Conservation (phyloP, 805 yeast genomes). For the Candida krabiensis region DNA sequence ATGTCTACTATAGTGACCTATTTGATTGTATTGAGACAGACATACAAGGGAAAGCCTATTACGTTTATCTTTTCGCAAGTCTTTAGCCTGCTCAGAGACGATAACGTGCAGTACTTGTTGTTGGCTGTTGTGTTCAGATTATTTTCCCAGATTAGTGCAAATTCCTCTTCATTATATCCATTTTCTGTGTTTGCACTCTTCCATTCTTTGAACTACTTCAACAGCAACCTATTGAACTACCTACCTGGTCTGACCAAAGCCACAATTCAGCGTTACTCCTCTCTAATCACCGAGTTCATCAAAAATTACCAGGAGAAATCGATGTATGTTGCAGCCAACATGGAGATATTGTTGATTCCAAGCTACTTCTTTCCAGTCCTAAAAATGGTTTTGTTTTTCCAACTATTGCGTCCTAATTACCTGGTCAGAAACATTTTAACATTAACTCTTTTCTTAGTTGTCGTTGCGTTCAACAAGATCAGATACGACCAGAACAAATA, state of each 20-base stretch:
- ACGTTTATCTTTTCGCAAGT: slow-evolving; percentile 28
- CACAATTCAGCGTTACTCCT: slow-evolving; percentile 28
- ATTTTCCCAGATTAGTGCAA: slow-evolving; percentile 26
- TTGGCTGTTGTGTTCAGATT: slow-evolving; percentile 40
- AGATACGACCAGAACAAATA: slow-evolving; percentile 58
- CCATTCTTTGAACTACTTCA: slow-evolving; percentile 62
- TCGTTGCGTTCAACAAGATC: slow-evolving; percentile 56
- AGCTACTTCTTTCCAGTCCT: slow-evolving; percentile 41
- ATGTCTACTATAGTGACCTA: slow-evolving; percentile 59
- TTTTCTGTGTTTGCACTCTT: slow-evolving; percentile 63
- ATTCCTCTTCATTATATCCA: slow-evolving; percentile 49
- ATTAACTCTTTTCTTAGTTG: slow-evolving; percentile 42
- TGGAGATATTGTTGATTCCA: slow-evolving; percentile 44
- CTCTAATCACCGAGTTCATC: slow-evolving; percentile 33
- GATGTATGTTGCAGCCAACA: slow-evolving; percentile 43
- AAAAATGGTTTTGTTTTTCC: slow-evolving; percentile 40
- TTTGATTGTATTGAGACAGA: slow-evolving; percentile 60
- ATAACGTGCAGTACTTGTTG: slow-evolving; percentile 62
- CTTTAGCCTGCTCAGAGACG: slow-evolving; percentile 42
- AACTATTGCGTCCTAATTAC: slow-evolving; percentile 31
- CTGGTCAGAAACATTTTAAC: slow-evolving; percentile 31
- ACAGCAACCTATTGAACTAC: slow-evolving; percentile 52
- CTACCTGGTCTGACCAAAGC: slow-evolving; percentile 37
- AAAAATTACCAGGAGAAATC: slow-evolving; percentile 43
- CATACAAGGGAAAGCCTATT: slow-evolving; percentile 43